Conservation (phyloP, 2,329 filamentous ascomycete genomes). For the Penicillium rolfsii region DNA sequence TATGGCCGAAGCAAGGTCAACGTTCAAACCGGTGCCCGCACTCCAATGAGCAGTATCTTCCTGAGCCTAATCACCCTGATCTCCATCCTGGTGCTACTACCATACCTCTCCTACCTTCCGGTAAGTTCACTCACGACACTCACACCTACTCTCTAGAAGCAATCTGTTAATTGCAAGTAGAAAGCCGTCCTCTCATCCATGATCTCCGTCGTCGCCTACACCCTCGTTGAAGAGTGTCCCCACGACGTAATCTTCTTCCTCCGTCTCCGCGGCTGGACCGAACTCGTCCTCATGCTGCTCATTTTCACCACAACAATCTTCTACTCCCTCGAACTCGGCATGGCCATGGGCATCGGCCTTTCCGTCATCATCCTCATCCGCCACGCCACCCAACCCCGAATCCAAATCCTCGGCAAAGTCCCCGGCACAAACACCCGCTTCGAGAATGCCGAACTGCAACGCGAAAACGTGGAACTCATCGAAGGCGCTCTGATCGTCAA, state of each 20-base stretch:
- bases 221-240: conserved; percentile 91
- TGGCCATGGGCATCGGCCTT: conserved; percentile 89
- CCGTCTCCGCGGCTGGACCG: conserved; percentile 80
- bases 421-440: conserved; percentile 76
- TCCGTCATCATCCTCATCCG: conserved; percentile 87
- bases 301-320: conserved; percentile 93
- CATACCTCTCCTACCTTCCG: conserved; percentile 94
- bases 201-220: conserved; percentile 94
- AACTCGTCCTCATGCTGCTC: conserved; percentile 81
- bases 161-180: conserved; percentile 47
- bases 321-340: conserved; percentile 90
- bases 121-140: conserved; percentile 57
- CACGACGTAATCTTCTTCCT: conserved; percentile 91
- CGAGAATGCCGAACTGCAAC: conserved; percentile 77
- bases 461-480: conserved; percentile 78
- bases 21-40: conserved; percentile 85
- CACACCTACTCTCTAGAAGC: not conserved
- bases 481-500: conserved; percentile 95
- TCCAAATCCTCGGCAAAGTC: conserved; percentile 91
- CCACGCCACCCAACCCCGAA: conserved; percentile 87
- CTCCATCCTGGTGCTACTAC: conserved; percentile 78
- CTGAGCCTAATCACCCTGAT: conserved; percentile 80
- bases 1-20: conserved; percentile 97
- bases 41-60: conserved; percentile 90
- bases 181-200: conserved; percentile 93